Conservation (phyloP, 2,329 filamentous ascomycete species). For the Penicillium sp. region DNA sequence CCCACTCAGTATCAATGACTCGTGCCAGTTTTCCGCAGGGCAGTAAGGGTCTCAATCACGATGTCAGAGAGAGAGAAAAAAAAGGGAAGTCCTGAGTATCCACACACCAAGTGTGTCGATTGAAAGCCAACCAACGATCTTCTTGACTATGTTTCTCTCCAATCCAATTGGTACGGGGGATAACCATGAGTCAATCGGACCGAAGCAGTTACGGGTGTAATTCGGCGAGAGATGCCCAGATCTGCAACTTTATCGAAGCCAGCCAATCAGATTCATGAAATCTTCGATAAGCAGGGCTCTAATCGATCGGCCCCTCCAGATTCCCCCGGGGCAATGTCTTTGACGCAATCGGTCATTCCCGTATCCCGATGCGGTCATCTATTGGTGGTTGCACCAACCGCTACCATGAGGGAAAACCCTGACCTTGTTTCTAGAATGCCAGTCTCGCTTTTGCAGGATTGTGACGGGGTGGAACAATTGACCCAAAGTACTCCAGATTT, state of each 20-base stretch:
- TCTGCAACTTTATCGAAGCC: neutral
- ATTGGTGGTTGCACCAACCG: constrained; percentile 1
- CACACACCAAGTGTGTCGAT: no score
- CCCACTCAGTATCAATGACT: neutral
- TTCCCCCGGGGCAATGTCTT: constrained; percentile 6
- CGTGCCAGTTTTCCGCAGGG: no score
- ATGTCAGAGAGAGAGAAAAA: no score
- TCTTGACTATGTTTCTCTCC: no score
- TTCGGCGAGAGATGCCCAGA: neutral
- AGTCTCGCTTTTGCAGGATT: neutral
- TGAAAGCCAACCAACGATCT: no score
- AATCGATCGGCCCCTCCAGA: neutral
- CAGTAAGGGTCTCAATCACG: no score
- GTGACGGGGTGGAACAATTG: neutral
- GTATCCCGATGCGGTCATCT: constrained; percentile 9
- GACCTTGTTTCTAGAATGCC: neutral
- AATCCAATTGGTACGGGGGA: no score
- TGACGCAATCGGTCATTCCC: constrained; percentile 15
- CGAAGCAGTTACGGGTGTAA: neutral
- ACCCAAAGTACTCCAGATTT: no score
- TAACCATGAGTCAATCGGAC: neutral
- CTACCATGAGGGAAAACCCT: neutral
- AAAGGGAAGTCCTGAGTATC: no score
- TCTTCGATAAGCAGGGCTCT: no score
- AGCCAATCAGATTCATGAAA: neutral